Base-by-base conservation (phyloP, 805 yeast genomes). In the Nematodospora valgi region DNA sequence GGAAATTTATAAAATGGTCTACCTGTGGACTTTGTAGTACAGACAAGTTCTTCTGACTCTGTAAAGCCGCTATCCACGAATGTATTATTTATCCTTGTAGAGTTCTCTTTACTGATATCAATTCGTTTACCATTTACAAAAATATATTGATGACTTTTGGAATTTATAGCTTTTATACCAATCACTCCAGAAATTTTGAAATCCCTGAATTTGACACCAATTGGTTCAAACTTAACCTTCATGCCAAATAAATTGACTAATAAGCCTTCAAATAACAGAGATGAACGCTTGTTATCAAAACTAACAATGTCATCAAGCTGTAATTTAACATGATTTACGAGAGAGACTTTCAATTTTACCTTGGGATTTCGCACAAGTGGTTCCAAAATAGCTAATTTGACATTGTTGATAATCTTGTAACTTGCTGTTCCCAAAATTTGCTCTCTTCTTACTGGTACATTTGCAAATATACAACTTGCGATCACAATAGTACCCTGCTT, bases 41-140 rank as follows among this genome's bases (percentile, higher is more conserved):
- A 23, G 6, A 14, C 13, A 2, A 10, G 8, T 6, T 6, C 10
- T 18, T 10, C 14, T 6, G 15, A 27, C 19, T 35, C 33, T 4
- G 54, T 43, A 52, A 50, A 47, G 6, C 46, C 49, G 26, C 56
- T 22, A 34, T 44, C 31, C 8, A 27, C 23, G 36, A 65, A 63
- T 5, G 42, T 15, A 22, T 41, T 45, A 32, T 58, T 58, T 9
- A 66, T 41, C 0, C 38, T 3, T 37, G 35, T 17, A 27, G 32
- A 10, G 45, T 37, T 47, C n/a, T 39, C 37, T 3, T 29, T 25
- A 12, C 44, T 16, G 29, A 35, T 28, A 6, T 16, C 7, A 12
- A 64, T 46, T 8, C 46, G 54, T 16, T 71, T 54, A 3, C 63
- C 63, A 48, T 79, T 76, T 15, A 74, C 43, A 34, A 62, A 71